Conservation (phyloP, 208 protist species). For the Leishmania tropica region DNA sequence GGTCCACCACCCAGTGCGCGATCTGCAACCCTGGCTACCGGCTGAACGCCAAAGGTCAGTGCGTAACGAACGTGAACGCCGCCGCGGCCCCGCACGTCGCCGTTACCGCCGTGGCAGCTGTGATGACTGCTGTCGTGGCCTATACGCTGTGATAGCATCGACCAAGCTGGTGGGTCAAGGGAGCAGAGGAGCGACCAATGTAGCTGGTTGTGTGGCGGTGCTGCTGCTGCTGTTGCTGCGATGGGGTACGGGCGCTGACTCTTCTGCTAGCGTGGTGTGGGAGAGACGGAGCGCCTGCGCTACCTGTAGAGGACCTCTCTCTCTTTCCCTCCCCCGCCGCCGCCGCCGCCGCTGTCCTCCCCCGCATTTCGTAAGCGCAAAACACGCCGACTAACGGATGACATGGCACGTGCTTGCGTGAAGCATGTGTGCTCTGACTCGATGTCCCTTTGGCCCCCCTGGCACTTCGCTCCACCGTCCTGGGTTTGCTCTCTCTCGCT, state of each 20-base stretch:
- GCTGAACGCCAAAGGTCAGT: conserved; percentile 10
- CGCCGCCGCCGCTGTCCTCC: neutral
- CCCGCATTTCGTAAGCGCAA: neutral
- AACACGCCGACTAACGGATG: neutral
- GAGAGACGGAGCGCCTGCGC: neutral
- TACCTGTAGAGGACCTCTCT: neutral
- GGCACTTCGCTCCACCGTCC: neutral
- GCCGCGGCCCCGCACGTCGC: conserved; percentile 7
- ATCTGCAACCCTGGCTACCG: conserved; percentile 21
- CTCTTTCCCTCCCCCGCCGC: neutral
- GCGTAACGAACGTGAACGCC: conserved; percentile 1
- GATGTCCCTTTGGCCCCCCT: neutral
- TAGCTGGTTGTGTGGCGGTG: neutral
- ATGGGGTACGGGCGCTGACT: neutral
- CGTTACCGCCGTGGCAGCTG: conserved; percentile 10
- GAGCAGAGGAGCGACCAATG: neutral
- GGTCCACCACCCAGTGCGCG: conserved; percentile 13
- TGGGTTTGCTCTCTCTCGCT: neutral
- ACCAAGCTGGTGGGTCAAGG: neutral
- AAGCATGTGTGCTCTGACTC: neutral
- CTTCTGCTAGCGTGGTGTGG: neutral
- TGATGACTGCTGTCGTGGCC: conserved; percentile 8
- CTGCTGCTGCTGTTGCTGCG: neutral
- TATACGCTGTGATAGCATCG: conserved; percentile 15
- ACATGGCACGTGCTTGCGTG: neutral